Conservation (phyloP, 192 early-diverging fungal species). For the Coemansia sp. region DNA sequence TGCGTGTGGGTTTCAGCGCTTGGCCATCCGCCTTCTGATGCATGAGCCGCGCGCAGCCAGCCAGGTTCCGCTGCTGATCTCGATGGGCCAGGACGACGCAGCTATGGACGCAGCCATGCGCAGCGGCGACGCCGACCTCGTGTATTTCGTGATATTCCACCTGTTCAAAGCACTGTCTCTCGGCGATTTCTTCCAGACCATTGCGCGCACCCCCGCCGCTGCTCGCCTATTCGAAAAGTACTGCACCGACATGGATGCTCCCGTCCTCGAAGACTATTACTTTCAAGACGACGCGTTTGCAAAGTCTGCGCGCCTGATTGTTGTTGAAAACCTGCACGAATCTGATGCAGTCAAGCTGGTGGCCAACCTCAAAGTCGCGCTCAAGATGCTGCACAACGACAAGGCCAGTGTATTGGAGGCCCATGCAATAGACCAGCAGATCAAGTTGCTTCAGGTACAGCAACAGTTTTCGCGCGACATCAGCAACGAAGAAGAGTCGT, state of each 20-base stretch:
- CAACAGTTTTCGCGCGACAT: constrained; percentile 69
- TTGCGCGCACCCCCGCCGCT: constrained; percentile 80
- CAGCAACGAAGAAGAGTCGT: constrained; percentile 15
- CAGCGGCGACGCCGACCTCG: constrained; percentile 95
- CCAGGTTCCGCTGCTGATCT: constrained; percentile 92
- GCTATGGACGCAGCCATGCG: constrained; percentile 90
- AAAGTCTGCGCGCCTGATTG: constrained; percentile 62
- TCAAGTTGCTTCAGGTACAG: constrained; percentile 75
- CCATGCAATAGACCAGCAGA: constrained; percentile 57
- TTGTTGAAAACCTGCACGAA: constrained; percentile 37
- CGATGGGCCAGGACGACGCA: constrained; percentile 87
- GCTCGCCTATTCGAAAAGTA: constrained; percentile 84
- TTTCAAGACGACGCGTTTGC: constrained; percentile 87
- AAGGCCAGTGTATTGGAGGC: constrained; percentile 71
- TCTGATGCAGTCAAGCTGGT: constrained; percentile 58
- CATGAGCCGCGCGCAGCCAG: constrained; percentile 92
- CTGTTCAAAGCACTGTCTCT: constrained; percentile 78
- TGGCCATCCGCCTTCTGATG: constrained; percentile 82
- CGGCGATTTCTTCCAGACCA: constrained; percentile 88
- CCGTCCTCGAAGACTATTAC: constrained; percentile 90
- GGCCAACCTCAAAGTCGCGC: constrained; percentile 69
- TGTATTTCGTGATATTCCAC: constrained; percentile 89
- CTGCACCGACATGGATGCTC: constrained; percentile 69
- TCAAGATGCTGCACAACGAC: constrained; percentile 74
- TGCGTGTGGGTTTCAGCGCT: constrained; percentile 73